A percentile compares a stretch with the other conserved stretches of the same genome.
Conservation (phyloP, 78 protist genomes). For the Dictyostelium firmibasis region DNA sequence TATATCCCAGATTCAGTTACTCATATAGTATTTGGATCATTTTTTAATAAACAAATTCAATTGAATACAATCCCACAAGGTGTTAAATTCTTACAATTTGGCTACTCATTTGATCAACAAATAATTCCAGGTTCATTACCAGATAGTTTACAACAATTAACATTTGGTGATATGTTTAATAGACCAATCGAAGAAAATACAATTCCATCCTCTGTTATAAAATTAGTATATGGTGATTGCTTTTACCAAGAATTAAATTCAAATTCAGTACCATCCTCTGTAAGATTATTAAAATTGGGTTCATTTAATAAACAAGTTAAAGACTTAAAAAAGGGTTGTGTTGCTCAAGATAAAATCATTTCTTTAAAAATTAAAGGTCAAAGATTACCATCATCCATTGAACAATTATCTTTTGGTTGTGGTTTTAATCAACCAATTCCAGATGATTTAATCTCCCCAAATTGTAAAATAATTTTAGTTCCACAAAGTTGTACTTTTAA, state of each 20-base stretch:
- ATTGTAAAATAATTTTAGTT: background rate
- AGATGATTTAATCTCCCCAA: background rate
- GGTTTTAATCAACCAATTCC: background rate
- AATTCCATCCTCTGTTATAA: slow-evolving; percentile 2
- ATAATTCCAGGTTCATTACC: background rate
- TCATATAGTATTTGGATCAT: background rate
- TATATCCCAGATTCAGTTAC: background rate
- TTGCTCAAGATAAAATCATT: background rate
- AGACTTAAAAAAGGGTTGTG: slow-evolving; percentile 2
- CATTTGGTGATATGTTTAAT: slow-evolving; percentile 2
- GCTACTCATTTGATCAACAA: background rate
- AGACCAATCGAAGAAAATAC: background rate
- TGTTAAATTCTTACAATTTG: background rate
- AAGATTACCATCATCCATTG: background rate
- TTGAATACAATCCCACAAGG: background rate
- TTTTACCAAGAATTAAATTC: background rate
- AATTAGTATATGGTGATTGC: background rate
- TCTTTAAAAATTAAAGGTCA: background rate
- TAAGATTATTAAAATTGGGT: slow-evolving; percentile 9
- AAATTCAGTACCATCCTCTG: slow-evolving; percentile 11
- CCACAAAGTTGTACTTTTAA: slow-evolving; percentile 4
- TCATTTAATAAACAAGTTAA: background rate
- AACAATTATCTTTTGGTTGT: slow-evolving; percentile 8
- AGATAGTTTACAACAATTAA: background rate
- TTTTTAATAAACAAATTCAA: background rate